Conservation (phyloP, 108 stramenopile species). For the Fistulifera pelliculosa region DNA sequence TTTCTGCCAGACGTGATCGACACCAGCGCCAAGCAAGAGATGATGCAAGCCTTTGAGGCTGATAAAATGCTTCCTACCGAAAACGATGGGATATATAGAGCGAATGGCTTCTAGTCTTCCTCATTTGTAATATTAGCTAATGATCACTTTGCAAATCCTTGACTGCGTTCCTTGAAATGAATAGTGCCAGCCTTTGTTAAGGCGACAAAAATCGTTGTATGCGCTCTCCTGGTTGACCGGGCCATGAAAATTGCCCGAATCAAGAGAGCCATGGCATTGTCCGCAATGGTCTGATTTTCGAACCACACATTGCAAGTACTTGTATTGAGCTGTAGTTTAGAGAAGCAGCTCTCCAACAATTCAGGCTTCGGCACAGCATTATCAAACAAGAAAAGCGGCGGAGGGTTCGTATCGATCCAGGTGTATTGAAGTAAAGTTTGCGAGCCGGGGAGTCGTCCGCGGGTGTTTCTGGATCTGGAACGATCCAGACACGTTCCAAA, state of each 20-base stretch:
- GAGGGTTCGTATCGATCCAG: slow-evolving; percentile 43
- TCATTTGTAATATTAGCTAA: too few relatives aligned
- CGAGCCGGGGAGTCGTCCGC: slow-evolving; percentile 65
- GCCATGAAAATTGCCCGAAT: slow-evolving; percentile 4
- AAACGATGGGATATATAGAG: too few relatives aligned
- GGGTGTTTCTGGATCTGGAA: slow-evolving; percentile 20
- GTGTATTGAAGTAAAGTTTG: slow-evolving; percentile 50
- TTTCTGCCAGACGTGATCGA: too few relatives aligned
- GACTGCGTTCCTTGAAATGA: too few relatives aligned
- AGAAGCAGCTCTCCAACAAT: background rate
- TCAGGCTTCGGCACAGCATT: slow-evolving; percentile 17
- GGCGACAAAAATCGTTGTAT: slow-evolving; percentile 1
- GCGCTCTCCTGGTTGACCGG: background rate
- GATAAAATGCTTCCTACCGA: too few relatives aligned
- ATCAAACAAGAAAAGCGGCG: slow-evolving; percentile 51
- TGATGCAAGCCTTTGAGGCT: too few relatives aligned
- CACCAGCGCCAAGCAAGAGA: too few relatives aligned
- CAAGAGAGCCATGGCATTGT: slow-evolving; percentile 33
- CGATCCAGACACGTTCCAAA: slow-evolving; percentile 7
- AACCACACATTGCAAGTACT: slow-evolving; percentile 82
- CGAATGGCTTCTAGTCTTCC: too few relatives aligned
- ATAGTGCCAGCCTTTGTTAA: background rate
- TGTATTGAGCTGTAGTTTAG: slow-evolving; percentile 15
- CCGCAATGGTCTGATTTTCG: slow-evolving; percentile 59
- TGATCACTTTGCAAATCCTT: too few relatives aligned